A percentile compares a stretch with the other conserved stretches of the same genome.
These are phyloP conservation scores for Citrus hindsii DNA, from an alignment of 345 rosid genomes.

Conservation along the genomic window DNA sequence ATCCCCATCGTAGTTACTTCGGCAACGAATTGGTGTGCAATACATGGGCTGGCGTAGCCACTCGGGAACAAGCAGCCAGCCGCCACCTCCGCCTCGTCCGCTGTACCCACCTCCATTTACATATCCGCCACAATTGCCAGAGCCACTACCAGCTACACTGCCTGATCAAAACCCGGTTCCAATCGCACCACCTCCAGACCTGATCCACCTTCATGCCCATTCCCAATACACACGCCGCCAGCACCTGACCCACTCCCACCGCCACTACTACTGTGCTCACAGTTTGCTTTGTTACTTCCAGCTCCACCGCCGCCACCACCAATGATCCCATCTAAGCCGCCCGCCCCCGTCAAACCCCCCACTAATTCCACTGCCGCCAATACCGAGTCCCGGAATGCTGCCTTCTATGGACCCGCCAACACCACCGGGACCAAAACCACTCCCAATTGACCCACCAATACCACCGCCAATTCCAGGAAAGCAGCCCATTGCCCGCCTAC, in stretches of 20 bases:
- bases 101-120: neutral
- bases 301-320: too few species aligned
- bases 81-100: neutral
- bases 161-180: neutral
- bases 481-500: neutral
- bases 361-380: neutral
- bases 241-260: neutral
- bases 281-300: neutral
- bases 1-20: neutral
- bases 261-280: neutral
- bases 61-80: neutral
- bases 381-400: neutral
- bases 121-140: neutral
- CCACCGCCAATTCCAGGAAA: too few species aligned
- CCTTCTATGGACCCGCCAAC: neutral
- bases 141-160: neutral
- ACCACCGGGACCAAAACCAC: neutral
- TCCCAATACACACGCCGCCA: neutral
- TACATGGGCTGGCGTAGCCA: neutral
- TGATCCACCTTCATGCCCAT: neutral
- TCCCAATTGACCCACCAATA: neutral
- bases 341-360: neutral
- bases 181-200: neutral
- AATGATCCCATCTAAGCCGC: too few species aligned
- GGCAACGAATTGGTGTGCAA: slow-evolving; percentile 5